These are phyloP conservation scores for Friedmanniomyces endolithicus DNA, from an alignment of 495 filamentous ascomycete genomes.

Conservation along the genomic window DNA sequence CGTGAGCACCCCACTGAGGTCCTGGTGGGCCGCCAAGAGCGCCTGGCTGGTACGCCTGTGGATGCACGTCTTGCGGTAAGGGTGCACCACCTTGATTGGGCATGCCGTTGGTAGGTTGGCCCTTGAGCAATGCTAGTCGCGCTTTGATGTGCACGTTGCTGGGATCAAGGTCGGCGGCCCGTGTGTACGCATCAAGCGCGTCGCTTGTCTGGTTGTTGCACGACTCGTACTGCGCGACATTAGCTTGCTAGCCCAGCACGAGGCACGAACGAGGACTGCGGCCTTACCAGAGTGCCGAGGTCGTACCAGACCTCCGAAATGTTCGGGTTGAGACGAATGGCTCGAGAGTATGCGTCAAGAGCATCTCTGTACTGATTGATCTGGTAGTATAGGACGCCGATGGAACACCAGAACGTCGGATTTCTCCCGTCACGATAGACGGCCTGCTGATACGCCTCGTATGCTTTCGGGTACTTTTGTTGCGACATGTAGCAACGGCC, in stretches of 20 bases:
- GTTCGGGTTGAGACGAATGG: slow-evolving; percentile 94
- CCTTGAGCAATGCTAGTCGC: slow-evolving; percentile 71
- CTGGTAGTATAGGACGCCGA: slow-evolving; percentile 98
- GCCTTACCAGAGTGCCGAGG: slow-evolving; percentile 81
- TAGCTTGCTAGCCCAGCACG: slow-evolving; percentile 20
- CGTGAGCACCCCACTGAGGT: slow-evolving; percentile 57
- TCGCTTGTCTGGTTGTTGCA: slow-evolving; percentile 98
- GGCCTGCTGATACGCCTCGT: slow-evolving; percentile 97
- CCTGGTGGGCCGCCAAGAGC: slow-evolving; percentile 52
- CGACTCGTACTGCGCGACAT: slow-evolving; percentile 65
- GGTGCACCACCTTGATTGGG: slow-evolving; percentile 54
- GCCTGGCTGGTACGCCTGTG: slow-evolving; percentile 34
- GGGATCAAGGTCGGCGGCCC: slow-evolving; percentile 88
- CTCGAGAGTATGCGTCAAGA: slow-evolving; percentile 94
- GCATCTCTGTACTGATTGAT: slow-evolving; percentile 99
- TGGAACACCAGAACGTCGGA: slow-evolving; percentile 99
- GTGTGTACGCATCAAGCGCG: slow-evolving; percentile 88
- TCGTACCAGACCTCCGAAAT: slow-evolving; percentile 99
- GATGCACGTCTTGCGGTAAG: slow-evolving; percentile 69
- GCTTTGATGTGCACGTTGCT: slow-evolving; percentile 93
- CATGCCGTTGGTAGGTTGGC: slow-evolving; percentile 58
- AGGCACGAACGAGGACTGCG: slow-evolving; percentile 9
- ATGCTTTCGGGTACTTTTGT: slow-evolving; percentile 97
- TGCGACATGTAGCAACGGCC: slow-evolving; percentile 99
- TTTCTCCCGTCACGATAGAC: slow-evolving; percentile 98